Percentiles rank a stretch among this genome's conserved stretches.
Evolutionary conservation across 768 basidiomycete genomes (phyloP).

Genomic region (Leucocoprinus sp.): DNA sequence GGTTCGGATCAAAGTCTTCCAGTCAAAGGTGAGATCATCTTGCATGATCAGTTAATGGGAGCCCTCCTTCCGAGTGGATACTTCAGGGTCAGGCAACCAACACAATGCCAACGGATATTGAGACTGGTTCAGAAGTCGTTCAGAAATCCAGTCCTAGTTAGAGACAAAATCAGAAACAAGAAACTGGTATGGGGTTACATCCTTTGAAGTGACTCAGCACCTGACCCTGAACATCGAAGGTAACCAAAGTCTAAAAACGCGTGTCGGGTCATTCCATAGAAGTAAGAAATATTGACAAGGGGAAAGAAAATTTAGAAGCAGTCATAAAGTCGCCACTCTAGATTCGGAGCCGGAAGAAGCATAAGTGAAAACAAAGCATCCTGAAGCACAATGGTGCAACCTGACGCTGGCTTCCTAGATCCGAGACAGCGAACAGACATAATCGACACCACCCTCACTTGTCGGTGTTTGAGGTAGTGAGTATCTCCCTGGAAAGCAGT

Average conservation of each 20-base stretch:
- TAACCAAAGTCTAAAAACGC: not conserved
- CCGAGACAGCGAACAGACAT: not conserved
- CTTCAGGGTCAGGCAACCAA: too few species aligned
- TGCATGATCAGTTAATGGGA: too few species aligned
- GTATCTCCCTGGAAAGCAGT: slow-evolving; percentile 49
- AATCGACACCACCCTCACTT: not conserved
- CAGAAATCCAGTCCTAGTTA: too few species aligned
- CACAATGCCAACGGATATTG: too few species aligned
- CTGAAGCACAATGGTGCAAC: not conserved
- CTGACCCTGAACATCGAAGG: too few species aligned
- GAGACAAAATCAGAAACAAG: too few species aligned
- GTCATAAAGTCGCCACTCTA: not conserved
- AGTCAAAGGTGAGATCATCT: too few species aligned
- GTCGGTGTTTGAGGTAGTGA: slow-evolving; percentile 8
- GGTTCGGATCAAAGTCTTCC: too few species aligned
- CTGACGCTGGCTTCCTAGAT: not conserved
- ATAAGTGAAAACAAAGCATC: not conserved
- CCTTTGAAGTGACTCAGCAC: too few species aligned
- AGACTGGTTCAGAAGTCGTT: too few species aligned
- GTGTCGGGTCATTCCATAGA: not conserved
- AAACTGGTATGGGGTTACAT: too few species aligned
- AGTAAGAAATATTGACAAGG: not conserved
- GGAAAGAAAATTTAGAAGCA: not conserved
- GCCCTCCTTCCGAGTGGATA: too few species aligned
- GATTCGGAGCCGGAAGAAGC: not conserved